Evolutionary conservation across 768 basidiomycete species (phyloP).

Genomic region (Phanerochaete carnosa): DNA sequence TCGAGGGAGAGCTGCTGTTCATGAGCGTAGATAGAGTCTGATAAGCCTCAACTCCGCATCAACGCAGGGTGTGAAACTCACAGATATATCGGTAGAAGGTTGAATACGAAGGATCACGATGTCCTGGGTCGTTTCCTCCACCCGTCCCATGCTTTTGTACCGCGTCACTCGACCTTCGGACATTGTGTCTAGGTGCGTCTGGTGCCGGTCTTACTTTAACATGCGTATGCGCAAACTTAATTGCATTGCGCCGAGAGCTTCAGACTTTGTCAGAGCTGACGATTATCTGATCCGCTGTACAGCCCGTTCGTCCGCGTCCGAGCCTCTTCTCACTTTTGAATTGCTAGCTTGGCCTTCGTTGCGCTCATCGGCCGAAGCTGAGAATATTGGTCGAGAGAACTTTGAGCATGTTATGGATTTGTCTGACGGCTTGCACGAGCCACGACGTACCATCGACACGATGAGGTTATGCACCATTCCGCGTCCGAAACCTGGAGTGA

Average conservation of each 20-base stretch:
- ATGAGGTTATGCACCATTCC: no score
- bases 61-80: background rate
- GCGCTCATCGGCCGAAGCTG: background rate
- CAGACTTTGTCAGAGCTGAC: background rate
- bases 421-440: background rate
- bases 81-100: background rate
- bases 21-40: background rate
- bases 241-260: background rate
- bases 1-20: background rate
- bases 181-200: background rate
- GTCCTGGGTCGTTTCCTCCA: background rate
- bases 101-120: background rate
- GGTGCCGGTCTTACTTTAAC: background rate
- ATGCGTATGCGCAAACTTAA: background rate
- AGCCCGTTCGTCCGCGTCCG: background rate
- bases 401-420: background rate
- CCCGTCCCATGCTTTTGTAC: background rate
- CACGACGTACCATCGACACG: no score
- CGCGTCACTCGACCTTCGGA: background rate
- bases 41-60: background rate
- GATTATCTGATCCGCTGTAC: no score
- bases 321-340: background rate
- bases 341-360: background rate
- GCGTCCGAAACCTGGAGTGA: no score
- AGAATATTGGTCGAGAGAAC: background rate